Conservation (phyloP, 2,329 filamentous ascomycete genomes). For the Metarhizium brunneum region DNA sequence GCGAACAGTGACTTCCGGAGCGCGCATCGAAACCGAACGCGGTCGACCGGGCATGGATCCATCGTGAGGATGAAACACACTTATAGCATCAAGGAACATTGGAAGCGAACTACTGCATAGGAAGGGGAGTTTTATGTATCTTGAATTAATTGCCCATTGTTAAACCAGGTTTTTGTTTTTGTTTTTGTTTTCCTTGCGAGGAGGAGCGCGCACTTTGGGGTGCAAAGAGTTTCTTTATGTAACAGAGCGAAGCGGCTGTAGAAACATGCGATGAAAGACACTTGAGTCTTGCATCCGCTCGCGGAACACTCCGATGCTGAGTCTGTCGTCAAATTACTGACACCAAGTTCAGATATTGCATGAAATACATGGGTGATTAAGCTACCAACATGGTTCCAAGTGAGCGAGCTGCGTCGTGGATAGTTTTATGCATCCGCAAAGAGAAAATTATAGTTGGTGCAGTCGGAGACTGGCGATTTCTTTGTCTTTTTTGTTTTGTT, state of each 20-base stretch:
- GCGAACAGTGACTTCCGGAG: constrained; percentile 40
- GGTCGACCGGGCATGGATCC: constrained; percentile 10
- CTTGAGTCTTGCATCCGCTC: neutral
- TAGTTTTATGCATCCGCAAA: neutral
- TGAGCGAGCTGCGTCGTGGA: neutral
- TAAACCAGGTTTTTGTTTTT: neutral
- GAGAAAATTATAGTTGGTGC: neutral
- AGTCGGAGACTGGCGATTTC: neutral
- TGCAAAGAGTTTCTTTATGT: neutral
- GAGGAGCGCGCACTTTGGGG: neutral
- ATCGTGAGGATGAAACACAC: neutral
- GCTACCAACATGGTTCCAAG: no score
- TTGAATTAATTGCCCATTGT: neutral
- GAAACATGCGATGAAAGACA: neutral
- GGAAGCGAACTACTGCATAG: constrained; percentile 7
- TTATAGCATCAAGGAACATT: neutral
- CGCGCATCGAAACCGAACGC: neutral
- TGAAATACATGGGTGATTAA: neutral
- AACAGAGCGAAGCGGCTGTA: neutral
- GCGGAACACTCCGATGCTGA: neutral
- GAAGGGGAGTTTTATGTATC: constrained; percentile 12
- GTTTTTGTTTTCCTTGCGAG: neutral
- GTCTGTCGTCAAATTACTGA: neutral
- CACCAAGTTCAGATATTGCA: neutral
- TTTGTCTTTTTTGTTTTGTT: neutral